phyloP scores from a whole-genome alignment of 2,329 filamentous ascomycete genomes.

The Arthrobotrys megalospora region DNA sequence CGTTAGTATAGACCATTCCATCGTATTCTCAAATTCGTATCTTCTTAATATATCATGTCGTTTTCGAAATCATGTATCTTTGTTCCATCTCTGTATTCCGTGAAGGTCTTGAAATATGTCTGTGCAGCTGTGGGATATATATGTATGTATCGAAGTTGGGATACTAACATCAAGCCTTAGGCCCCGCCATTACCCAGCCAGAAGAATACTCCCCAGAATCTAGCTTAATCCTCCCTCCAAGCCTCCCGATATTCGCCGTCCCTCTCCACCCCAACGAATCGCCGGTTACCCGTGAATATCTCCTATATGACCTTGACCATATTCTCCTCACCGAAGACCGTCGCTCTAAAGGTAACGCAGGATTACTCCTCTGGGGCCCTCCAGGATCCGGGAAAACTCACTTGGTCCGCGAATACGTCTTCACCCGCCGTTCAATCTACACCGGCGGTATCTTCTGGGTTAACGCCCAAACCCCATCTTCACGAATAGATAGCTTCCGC shows the following conservation, averaged over 20 bases:
- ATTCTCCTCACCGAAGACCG: constrained; percentile 74
- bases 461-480: constrained; percentile 70
- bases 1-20: constrained; percentile 43
- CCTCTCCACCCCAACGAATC: constrained; percentile 70
- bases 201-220: constrained; percentile 44
- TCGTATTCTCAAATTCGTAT: not conserved
- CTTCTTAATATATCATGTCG: constrained; percentile 35
- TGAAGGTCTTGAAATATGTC: not conserved
- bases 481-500: constrained; percentile 45
- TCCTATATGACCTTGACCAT: constrained; percentile 74
- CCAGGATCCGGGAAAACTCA: constrained; percentile 80
- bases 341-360: constrained; percentile 74
- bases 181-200: constrained; percentile 24
- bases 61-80: constrained; percentile 36
- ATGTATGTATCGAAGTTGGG: not conserved
- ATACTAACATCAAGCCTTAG: constrained; percentile 25
- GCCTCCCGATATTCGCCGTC: constrained; percentile 56
- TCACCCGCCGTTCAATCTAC: constrained; percentile 70
- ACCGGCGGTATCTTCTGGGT: constrained; percentile 80
- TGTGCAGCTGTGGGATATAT: too few species aligned
- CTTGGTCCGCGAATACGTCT: constrained; percentile 78
- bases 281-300: constrained; percentile 75
- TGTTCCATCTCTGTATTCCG: not conserved
- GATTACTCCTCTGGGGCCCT: constrained; percentile 76
- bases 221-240: constrained; percentile 49